Percentiles rank a stretch among this genome's conserved stretches.
phyloP scores from a whole-genome alignment of 192 early-diverging fungal species.

The Dissophora globulifera region DNA sequence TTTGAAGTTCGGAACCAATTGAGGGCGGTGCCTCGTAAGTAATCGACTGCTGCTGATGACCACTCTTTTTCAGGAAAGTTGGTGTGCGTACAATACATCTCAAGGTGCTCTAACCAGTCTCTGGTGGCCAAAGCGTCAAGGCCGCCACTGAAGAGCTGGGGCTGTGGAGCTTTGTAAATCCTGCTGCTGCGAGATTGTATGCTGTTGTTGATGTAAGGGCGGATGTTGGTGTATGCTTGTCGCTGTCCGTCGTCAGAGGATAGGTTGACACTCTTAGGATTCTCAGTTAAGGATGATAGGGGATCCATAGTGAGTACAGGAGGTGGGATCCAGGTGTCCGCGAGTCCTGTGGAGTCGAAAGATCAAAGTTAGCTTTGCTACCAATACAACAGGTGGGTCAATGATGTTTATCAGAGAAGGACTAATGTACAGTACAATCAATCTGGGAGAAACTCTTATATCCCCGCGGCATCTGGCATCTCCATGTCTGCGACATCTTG shows the following conservation, averaged over 20 bases:
- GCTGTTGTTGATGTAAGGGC: not conserved
- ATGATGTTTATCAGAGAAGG: too few species aligned
- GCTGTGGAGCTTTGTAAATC: not conserved
- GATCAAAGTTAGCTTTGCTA: too few species aligned
- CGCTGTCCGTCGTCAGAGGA: not conserved
- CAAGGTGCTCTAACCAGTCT: not conserved
- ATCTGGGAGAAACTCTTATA: too few species aligned
- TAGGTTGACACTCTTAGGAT: not conserved
- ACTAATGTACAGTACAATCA: too few species aligned
- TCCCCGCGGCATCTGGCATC: too few species aligned
- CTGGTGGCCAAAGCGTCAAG: not conserved
- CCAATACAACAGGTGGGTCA: too few species aligned
- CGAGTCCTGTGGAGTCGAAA: too few species aligned
- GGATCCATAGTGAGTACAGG: not conserved
- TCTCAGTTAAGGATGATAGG: not conserved
- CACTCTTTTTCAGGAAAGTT: not conserved
- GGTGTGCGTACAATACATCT: not conserved
- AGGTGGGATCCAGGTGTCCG: too few species aligned
- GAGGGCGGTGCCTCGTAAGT: not conserved
- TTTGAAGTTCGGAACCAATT: not conserved
- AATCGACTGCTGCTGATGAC: not conserved
- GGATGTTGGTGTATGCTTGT: not conserved
- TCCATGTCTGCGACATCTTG: too few species aligned
- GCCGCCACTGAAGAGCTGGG: conserved; percentile 1
- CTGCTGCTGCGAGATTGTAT: not conserved